These are phyloP conservation scores for Domatiomyces catenatus DNA, from an alignment of 2,329 filamentous ascomycete genomes.

Conservation along the genomic window DNA sequence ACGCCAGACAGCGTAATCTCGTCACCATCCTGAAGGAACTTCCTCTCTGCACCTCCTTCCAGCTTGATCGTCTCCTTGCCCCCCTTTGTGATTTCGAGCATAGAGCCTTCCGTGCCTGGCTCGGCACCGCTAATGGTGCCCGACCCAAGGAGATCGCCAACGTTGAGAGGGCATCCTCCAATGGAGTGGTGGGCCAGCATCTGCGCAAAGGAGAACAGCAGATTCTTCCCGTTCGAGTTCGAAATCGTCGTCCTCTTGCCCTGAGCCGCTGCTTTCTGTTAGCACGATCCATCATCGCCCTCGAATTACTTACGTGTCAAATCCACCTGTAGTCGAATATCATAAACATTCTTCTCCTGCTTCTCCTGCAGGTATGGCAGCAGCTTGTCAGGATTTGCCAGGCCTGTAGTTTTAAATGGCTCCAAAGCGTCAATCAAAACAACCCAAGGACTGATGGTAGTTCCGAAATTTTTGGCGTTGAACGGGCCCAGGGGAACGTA, in stretches of 20 bases:
- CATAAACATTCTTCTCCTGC: slow-evolving; percentile 43
- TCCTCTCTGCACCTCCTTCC: slow-evolving; percentile 49
- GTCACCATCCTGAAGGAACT: slow-evolving; percentile 62
- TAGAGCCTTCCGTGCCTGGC: slow-evolving; percentile 46
- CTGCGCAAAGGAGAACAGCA: slow-evolving; percentile 71
- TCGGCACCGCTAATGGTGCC: slow-evolving; percentile 59
- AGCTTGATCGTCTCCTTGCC: slow-evolving; percentile 52
- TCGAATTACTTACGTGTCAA: slow-evolving; percentile 36
- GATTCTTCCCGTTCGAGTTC: slow-evolving; percentile 46
- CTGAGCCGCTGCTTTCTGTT: slow-evolving; percentile 20
- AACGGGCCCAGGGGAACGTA: slow-evolving; percentile 71
- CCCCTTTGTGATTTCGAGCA: slow-evolving; percentile 56
- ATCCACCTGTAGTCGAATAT: slow-evolving; percentile 55
- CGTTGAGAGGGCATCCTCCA: slow-evolving; percentile 57
- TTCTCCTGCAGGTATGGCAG: slow-evolving; percentile 52
- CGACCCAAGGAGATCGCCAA: slow-evolving; percentile 61
- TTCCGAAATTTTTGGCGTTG: slow-evolving; percentile 70
- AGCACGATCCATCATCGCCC: slow-evolving; percentile 1
- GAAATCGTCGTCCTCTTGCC: slow-evolving; percentile 43
- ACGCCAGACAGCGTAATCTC: slow-evolving; percentile 50
- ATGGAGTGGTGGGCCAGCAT: slow-evolving; percentile 69
- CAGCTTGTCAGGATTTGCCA: slow-evolving; percentile 40
- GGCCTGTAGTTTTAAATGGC: slow-evolving; percentile 42
- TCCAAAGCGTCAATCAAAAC: slow-evolving; percentile 62
- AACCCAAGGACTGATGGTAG: slow-evolving; percentile 64